phyloP scores from a whole-genome alignment of 257 asterid genomes.

The Nicotiana tabacum region DNA sequence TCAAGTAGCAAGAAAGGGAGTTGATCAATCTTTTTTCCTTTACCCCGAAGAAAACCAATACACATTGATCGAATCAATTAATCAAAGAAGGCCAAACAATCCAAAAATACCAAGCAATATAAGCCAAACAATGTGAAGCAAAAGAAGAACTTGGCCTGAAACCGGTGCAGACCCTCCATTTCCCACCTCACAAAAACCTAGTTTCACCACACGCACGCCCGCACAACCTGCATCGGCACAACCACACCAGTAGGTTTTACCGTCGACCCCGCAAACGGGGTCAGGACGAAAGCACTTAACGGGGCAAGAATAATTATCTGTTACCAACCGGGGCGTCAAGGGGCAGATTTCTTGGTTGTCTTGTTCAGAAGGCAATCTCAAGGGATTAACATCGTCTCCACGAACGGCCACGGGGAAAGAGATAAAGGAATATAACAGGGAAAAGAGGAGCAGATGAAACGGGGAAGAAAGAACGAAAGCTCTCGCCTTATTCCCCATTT shows the following conservation, averaged over 20 bases:
- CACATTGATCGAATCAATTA: background rate
- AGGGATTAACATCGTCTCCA: slow-evolving; percentile 27
- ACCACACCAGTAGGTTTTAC: slow-evolving; percentile 95
- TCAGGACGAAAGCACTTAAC: slow-evolving; percentile 83
- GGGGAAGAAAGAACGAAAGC: background rate
- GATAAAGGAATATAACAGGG: slow-evolving; percentile 22
- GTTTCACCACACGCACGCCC: slow-evolving; percentile 60
- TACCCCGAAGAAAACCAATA: background rate
- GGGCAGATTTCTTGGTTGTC: slow-evolving; percentile 41
- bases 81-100: slow-evolving; percentile 75
- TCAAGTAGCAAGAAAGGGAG: background rate
- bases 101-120: slow-evolving; percentile 76
- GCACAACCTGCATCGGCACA: slow-evolving; percentile 88
- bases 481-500: slow-evolving; percentile 1
- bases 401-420: slow-evolving; percentile 35
- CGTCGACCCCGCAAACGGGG: slow-evolving; percentile 88
- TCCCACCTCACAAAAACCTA: slow-evolving; percentile 76
- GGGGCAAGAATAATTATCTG: slow-evolving; percentile 37
- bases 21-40: background rate
- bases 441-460: slow-evolving; percentile 18
- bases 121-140: slow-evolving; percentile 91
- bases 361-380: slow-evolving; percentile 37
- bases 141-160: slow-evolving; percentile 84
- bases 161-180: slow-evolving; percentile 74
- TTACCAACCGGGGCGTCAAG: slow-evolving; percentile 10